Evolutionary conservation across 1,284 basidiomycete species (phyloP), one percentile per base, ranked within the genome.

Genomic region (Psilocybe mexicana): DNA sequence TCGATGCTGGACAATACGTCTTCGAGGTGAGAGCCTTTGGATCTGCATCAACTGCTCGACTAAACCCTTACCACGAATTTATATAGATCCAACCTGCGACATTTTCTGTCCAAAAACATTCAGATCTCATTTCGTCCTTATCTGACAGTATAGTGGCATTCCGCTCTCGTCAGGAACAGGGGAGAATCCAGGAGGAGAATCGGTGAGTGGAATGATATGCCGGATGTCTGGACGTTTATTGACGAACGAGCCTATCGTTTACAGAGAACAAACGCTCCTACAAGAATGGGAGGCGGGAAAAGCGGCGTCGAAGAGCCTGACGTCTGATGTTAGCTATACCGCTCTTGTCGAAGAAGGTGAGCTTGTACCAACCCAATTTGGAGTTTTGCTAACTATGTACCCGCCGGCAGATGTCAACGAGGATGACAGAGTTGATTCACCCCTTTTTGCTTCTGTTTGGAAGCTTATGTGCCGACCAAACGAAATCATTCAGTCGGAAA

Each of bases 1-100:
- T 88, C 64, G 83, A 88, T 61, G 76, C 83, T 0, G 88, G 88
- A 26, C 76, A 76, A 52, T 88, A 86, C 67, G 63, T 63, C 24
- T 88, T 88, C 65, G 75, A 84, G 69, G 81, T 83, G 28, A 54
- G 68, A 59, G 18, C 50, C 4, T 52, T 26, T 24, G 30, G n/a
- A 10, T 18, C 40, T 8, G 11, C 5, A 42, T 7, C 12, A n/a
- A 2, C 42, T 25, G 6, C 23, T 18, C n/a, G 2, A n/a, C 6
- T 46, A 14, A 38, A 2, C 3, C 0, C 5, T 14, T 11, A 2
- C 14, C 5, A 18, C 18, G 1, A 18, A 18, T 18, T 18, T 18
- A 18, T 18, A 30, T 4, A 85, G 84, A 78, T 83, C 43, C 79
- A 85, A 60, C 66, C 72, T 0, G 72, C 70, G 0, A 70, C 64